Conservation (phyloP, 2,329 filamentous ascomycete genomes). For the Lasiodiplodia sp. region DNA sequence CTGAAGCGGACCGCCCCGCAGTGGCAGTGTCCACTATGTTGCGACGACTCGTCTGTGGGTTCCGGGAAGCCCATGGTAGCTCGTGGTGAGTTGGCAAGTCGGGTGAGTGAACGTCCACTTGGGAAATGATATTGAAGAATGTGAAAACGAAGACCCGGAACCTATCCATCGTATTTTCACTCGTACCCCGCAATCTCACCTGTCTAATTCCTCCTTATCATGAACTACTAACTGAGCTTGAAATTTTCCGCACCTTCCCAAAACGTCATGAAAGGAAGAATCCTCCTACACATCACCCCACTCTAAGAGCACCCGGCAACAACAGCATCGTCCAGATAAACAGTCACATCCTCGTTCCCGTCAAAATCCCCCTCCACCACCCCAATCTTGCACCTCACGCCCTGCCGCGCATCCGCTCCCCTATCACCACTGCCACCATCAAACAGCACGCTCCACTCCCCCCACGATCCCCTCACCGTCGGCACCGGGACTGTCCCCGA, state of each 20-base stretch:
- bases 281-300: background rate
- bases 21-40: constrained; percentile 61
- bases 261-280: background rate
- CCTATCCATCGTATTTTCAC: background rate
- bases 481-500: background rate
- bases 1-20: constrained; percentile 61
- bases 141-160: background rate
- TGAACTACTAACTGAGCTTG: background rate
- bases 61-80: constrained; percentile 18
- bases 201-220: background rate
- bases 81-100: background rate
- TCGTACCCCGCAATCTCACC: background rate
- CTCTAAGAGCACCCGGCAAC: background rate
- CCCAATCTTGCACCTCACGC: background rate
- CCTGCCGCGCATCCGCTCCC: background rate
- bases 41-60: constrained; percentile 33
- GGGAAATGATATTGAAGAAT: background rate
- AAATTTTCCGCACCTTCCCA: background rate
- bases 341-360: background rate
- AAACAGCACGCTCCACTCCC: background rate
- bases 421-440: background rate
- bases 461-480: background rate
- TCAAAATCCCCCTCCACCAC: background rate
- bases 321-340: background rate
- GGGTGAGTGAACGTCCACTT: background rate